Evolutionary conservation across 1,284 basidiomycete genomes (phyloP), one percentile per base, ranked within the genome.

Genomic region (Chalciporus sp.): DNA sequence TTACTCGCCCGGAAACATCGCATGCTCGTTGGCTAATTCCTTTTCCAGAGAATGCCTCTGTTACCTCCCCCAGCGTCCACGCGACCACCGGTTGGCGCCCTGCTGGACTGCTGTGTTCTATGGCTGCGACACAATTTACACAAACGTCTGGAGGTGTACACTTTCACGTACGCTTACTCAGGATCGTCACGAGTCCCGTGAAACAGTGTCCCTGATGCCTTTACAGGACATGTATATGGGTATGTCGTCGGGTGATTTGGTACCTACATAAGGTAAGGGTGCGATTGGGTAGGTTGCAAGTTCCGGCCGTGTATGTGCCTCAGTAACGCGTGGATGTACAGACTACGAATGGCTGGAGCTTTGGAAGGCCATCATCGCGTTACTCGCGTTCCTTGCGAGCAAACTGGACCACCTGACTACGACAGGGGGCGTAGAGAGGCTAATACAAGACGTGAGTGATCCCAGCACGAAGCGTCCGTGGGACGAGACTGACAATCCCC

Each of bases 101-200:
- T 88, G 17, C 61, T 88, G 19, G 85, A 88, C 63, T 85, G 81
- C 52, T 85, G 82, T 61, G 74, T 85, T 8, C 70, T 88, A n/a
- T 88, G 83, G 83, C 64, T 86, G 26, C 78, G 83, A 19, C 85
- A 88, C 60, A 86, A 86, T 61, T 66, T 88, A 37, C 83, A 86
- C 52, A 85, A 78, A 61, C 76, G 74, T 20, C 67, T 88, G 7
- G 83, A 87, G 53, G 75, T 78, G 1, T 71, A 76, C 26, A 77
- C 78, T 4, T 86, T 85, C 58, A 66, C 74, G 85, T 85, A 60
- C 46, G 81, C 69, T 7, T 17, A 28, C 43, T 47, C n/a, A 23
- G 23, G 23, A 23, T 7, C 6, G 35, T 39, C 41, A 27, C 3
- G 43, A 45, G 39, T 20, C 17, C n/a, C 20, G 27, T 1, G 19